A percentile compares a stretch with the other conserved stretches of the same genome.
Evolutionary conservation across 352 stramenopile species (phyloP).

Genomic region (Blastocystis sp.): DNA sequence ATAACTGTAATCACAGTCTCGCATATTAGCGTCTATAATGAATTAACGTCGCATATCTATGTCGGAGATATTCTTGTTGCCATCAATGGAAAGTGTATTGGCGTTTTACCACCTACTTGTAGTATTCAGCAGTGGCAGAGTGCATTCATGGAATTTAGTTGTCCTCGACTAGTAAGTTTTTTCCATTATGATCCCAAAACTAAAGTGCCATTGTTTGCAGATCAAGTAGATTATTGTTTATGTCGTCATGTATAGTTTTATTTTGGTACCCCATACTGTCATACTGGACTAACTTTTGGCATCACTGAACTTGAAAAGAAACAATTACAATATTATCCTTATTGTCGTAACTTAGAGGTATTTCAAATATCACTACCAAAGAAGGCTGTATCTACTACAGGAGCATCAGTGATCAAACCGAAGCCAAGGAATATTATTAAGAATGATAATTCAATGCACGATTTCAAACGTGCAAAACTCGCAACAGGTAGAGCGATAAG

Average conservation of each 20-base stretch:
- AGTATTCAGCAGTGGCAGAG: constrained; percentile 2
- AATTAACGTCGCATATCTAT: background rate
- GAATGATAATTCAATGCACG: too few relatives aligned
- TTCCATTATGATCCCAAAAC: background rate
- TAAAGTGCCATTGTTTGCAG: background rate
- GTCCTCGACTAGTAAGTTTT: background rate
- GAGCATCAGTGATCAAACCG: too few relatives aligned
- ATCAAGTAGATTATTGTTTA: background rate
- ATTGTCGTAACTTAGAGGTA: background rate
- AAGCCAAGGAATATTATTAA: too few relatives aligned
- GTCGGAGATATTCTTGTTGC: constrained; percentile 19
- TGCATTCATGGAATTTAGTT: background rate
- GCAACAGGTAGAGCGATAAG: too few relatives aligned
- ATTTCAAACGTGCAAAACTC: too few relatives aligned
- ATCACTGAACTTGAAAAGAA: background rate
- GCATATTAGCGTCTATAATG: background rate
- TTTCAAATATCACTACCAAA: too few relatives aligned
- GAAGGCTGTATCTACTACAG: too few relatives aligned
- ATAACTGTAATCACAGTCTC: background rate
- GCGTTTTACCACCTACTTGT: background rate
- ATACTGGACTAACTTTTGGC: background rate
- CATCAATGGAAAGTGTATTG: constrained; percentile 19
- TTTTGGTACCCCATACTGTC: background rate
- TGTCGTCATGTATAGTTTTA: background rate
- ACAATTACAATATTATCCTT: background rate